A percentile compares a stretch with the other conserved stretches of the same genome.
These are phyloP conservation scores for Hygrocybe punicea DNA, from an alignment of 768 basidiomycete genomes.

Conservation along the genomic window DNA sequence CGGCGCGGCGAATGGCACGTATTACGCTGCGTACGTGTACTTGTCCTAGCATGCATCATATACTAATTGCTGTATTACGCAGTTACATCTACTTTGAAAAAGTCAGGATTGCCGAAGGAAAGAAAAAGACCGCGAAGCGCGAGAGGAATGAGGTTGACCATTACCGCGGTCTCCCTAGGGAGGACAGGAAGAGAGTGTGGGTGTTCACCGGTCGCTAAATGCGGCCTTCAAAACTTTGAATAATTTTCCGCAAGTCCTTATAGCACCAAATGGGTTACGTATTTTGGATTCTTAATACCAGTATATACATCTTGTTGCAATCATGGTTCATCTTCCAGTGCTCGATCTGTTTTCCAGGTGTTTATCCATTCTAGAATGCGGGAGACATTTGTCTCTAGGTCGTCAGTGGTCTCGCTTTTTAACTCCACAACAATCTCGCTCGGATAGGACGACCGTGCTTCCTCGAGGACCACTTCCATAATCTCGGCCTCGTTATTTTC, in stretches of 20 bases:
- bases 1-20: conserved; percentile 45
- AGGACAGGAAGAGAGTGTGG: conserved; percentile 24
- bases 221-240: background rate
- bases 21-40: conserved; percentile 40
- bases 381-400: conserved; percentile 83
- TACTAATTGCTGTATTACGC: background rate
- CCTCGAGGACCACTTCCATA: conserved; percentile 87
- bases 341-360: conserved; percentile 56
- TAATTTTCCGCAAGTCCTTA: background rate
- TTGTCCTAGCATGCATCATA: background rate
- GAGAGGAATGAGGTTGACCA: conserved; percentile 32
- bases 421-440: conserved; percentile 85
- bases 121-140: conserved; percentile 45
- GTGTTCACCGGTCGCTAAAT: background rate
- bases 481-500: conserved; percentile 99
- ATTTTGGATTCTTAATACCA: conserved; percentile 11
- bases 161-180: conserved; percentile 27
- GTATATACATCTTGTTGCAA: conserved; percentile 3
- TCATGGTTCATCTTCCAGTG: background rate
- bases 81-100: conserved; percentile 52
- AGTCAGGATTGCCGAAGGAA: conserved; percentile 43
- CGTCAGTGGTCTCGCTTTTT: conserved; percentile 67
- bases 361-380: conserved; percentile 87
- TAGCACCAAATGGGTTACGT: too few relatives aligned
- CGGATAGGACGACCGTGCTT: conserved; percentile 83